Conservation (phyloP, 345 rosid genomes). For the Cardamine resedifolia region DNA sequence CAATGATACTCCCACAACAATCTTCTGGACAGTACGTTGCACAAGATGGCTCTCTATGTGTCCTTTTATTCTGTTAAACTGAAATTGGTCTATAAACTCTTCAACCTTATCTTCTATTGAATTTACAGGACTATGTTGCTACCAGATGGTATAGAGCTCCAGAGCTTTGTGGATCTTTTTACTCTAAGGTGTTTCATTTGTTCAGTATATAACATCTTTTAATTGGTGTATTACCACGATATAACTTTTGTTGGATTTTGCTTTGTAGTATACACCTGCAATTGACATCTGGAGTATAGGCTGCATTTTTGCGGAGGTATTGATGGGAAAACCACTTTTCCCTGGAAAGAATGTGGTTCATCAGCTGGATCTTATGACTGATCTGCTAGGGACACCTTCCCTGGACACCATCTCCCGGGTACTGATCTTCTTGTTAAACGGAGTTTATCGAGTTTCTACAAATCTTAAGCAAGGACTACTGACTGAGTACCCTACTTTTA, state of each 20-base stretch:
- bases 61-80: slow-evolving; percentile 12
- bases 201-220: slow-evolving; percentile 5
- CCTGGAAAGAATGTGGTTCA: slow-evolving; percentile 98
- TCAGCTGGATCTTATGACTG: slow-evolving; percentile 95
- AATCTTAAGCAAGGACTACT: background rate
- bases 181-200: slow-evolving; percentile 69
- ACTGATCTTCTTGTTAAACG: slow-evolving; percentile 23
- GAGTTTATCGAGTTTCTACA: background rate
- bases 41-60: background rate
- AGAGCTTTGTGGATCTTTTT: slow-evolving; percentile 97
- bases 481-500: background rate
- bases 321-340: slow-evolving; percentile 84
- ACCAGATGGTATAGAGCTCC: slow-evolving; percentile 99
- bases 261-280: slow-evolving; percentile 89
- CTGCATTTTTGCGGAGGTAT: slow-evolving; percentile 92
- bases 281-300: slow-evolving; percentile 98
- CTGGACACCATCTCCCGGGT: slow-evolving; percentile 89
- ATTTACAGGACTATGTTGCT: slow-evolving; percentile 87
- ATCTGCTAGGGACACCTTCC: slow-evolving; percentile 92
- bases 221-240: background rate
- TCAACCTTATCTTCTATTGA: slow-evolving; percentile 13
- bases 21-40: slow-evolving; percentile 87
- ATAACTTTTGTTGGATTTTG: slow-evolving; percentile 24
- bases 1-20: slow-evolving; percentile 79
- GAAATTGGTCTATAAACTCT: slow-evolving; percentile 14